Evolutionary conservation across 495 filamentous ascomycete genomes (phyloP).

Genomic region (Parathielavia appendiculata): DNA sequence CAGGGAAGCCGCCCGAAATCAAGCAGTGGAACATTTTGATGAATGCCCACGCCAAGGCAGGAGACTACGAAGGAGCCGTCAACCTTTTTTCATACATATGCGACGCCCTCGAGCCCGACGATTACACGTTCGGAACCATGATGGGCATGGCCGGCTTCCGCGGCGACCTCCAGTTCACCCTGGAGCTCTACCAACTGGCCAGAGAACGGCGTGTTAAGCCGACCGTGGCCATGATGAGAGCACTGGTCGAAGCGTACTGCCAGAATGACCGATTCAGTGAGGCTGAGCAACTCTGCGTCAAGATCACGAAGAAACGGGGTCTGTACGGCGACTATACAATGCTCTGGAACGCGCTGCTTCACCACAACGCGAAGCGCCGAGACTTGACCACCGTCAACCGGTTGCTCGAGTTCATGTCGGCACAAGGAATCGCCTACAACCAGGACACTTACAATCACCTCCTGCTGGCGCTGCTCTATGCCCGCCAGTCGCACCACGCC

Average conservation of each 20-base stretch:
- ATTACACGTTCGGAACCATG: constrained; percentile 61
- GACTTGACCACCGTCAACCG: constrained; percentile 57
- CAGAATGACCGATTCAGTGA: constrained; percentile 52
- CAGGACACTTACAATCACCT: constrained; percentile 67
- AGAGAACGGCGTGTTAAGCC: constrained; percentile 37
- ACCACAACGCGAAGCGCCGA: constrained; percentile 58
- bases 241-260: constrained; percentile 64
- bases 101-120: constrained; percentile 45
- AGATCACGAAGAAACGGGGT: constrained; percentile 37
- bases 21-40: constrained; percentile 72
- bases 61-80: constrained; percentile 60
- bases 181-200: constrained; percentile 57
- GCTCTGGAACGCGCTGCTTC: constrained; percentile 77
- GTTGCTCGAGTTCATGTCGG: constrained; percentile 59
- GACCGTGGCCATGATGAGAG: constrained; percentile 51
- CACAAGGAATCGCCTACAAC: constrained; percentile 54
- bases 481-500: constrained; percentile 60
- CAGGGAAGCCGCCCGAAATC: constrained; percentile 49
- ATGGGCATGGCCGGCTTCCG: constrained; percentile 65
- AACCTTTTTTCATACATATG: constrained; percentile 54
- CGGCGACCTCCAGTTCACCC: constrained; percentile 66
- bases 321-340: constrained; percentile 42
- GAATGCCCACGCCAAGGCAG: constrained; percentile 58
- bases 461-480: constrained; percentile 61
- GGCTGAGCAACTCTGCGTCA: constrained; percentile 56